Base-by-base conservation (phyloP, 345 rosid genomes). In the Moricandia arvensis region DNA sequence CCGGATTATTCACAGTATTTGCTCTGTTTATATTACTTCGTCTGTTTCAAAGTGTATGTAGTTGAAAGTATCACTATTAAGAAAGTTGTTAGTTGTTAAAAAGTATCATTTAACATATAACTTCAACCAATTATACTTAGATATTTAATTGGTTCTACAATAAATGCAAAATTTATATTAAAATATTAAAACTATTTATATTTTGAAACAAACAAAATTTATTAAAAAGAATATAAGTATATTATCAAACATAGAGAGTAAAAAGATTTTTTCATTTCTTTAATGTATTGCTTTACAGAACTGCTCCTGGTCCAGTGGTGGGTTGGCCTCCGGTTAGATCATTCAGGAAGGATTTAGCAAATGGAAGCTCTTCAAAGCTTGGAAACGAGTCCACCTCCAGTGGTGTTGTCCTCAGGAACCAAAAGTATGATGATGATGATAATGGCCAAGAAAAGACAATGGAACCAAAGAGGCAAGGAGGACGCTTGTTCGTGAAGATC, bases 321-420 rank as follows among this genome's bases (percentile, higher is more conserved):
- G 99, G 99, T 43, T 96, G 99, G 99, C 99, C 99, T 60, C 99
- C 99, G 55, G 86, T 96, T 72, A 83, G 99, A 17, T 88, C 98
- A 8, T 88, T 84, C 51, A 85, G 99, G 87, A 96, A 87, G 87
- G 91, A 96, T 66, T 86, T 96, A 72, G 90, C 92, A 4, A 80
- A 73, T 82, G 83, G 80, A 82, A 87, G 88, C 80, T 83, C 90
- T 31, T 82, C 90, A 47, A 93, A 91, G 71, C 81, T 71, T 59
- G 69, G 81, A 74, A 59, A 77, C 16, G 92, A 85, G 33, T 79
- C 96, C 7, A 87, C 78, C n/a, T 83, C 71, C 75, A 87, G 59
- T 49, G 80, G 69, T 67, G 63, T 77, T 47, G n/a, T 15, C 31
- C 71, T 71, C 79, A 86, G 84, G 82, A 79, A 41, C 60, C 75